Base-by-base conservation (phyloP, 2,329 filamentous ascomycete genomes). In the Fusarium nematophilum region DNA sequence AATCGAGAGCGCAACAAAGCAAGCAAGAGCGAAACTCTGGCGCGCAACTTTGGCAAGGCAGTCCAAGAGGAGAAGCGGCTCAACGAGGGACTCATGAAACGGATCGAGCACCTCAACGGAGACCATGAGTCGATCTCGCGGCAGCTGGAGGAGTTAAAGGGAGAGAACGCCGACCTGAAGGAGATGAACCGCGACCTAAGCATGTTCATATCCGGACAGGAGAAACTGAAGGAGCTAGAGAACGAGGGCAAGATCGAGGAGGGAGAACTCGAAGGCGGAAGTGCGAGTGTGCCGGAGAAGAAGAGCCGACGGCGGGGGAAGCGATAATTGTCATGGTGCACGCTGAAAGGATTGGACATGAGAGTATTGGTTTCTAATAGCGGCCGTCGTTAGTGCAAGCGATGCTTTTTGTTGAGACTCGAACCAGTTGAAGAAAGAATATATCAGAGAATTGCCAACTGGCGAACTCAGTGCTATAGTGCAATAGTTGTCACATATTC, bases 31-130 rank as follows among this genome's bases (percentile, higher is more conserved):
- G 86, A 91, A 46, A 85, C 88, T 33, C 82, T 97, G 67, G 91
- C 93, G 1, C 84, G 92, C 14, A 89, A 82, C 36, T 79, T 98
- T 59, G 85, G 90, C 49, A 89, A 89, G 70, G 86, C 91, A 62
- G 86, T 92, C 53, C 88, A 90, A 55, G 94, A 97, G 73, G 94
- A 98, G 76, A 95, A 96, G 75, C 85, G 87, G 13, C 87, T 98
- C 46, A 91, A 88, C 47, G 88, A 92, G 64, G 90, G 90, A 3
- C 79, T 99, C 58, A 85, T 97, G 84, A 83, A 89, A 72, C 83
- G 91, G n/a, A 93, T 98, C 62, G 85, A 88, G 61, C 88, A 91
- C 63, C 76, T 96, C 36, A 86, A 89, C 57, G 79, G 80, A 34
- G 87, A 91, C 66, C 77, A 88, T 7, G 81, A 83, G 52, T 78